Evolutionary conservation across 345 rosid genomes (phyloP).

Genomic region (Cardamine resedifolia): DNA sequence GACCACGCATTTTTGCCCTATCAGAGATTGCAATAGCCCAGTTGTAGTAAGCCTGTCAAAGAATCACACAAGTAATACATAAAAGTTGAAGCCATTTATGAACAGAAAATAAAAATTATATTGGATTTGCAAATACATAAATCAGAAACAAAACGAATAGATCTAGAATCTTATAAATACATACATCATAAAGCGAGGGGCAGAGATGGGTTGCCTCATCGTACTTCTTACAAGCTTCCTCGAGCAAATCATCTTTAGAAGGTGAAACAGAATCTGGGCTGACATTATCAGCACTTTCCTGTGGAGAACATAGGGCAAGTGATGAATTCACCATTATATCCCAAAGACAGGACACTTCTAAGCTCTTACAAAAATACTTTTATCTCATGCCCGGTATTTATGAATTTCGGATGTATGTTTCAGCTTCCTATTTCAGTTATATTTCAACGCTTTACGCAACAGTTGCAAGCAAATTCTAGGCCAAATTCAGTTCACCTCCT

Average conservation of each 20-base stretch:
- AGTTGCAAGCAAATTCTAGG: conserved; percentile 1
- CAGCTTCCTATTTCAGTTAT: not conserved
- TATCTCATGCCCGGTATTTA: not conserved
- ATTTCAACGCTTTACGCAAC: not conserved
- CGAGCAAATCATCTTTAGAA: conserved; percentile 92
- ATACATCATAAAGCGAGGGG: conserved; percentile 95
- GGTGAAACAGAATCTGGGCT: conserved; percentile 86
- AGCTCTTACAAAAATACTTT: not conserved
- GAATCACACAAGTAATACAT: conserved; percentile 20
- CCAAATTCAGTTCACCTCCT: not conserved
- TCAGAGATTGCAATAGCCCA: conserved; percentile 99
- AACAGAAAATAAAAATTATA: not conserved
- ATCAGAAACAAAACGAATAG: conserved; percentile 13
- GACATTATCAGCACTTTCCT: conserved; percentile 99
- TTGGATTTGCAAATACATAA: not conserved
- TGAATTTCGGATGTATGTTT: not conserved
- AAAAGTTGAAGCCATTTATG: conserved; percentile 8
- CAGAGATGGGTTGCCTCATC: conserved; percentile 90
- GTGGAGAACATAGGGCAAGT: conserved; percentile 36
- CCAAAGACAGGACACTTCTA: too few relatives aligned
- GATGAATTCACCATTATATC: not conserved
- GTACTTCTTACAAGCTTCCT: conserved; percentile 96
- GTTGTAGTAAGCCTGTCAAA: conserved; percentile 89
- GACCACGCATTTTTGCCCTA: conserved; percentile 99
- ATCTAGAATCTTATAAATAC: conserved; percentile 25